Evolutionary conservation across 2,329 filamentous ascomycete species (phyloP).

Genomic region (Ophiosphaerella korrae): DNA sequence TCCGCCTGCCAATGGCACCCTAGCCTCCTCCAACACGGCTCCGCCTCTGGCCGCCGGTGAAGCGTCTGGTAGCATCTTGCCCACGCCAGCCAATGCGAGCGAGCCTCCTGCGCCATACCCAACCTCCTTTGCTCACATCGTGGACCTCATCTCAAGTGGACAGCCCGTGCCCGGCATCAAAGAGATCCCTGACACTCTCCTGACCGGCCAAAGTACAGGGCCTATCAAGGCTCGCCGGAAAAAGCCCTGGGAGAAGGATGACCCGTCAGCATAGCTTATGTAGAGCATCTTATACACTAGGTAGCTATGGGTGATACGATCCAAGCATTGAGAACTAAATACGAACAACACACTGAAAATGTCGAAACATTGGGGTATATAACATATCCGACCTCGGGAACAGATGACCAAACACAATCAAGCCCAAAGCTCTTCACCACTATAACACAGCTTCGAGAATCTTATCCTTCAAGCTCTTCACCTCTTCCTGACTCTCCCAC

Average conservation of each 20-base stretch:
- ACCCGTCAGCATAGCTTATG: conserved; percentile 7
- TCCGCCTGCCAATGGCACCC: conserved; percentile 24
- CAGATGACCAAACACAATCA: conserved; percentile 8
- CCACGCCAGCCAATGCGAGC: conserved; percentile 24
- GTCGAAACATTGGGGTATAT: conserved; percentile 34
- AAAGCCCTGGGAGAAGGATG: conserved; percentile 81
- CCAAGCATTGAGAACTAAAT: background rate
- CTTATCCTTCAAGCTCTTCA: conserved; percentile 41
- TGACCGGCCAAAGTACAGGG: conserved; percentile 69
- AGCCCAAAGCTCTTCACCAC: background rate
- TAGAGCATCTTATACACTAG: background rate
- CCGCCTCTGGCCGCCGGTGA: conserved; percentile 11
- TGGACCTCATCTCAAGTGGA: conserved; percentile 81
- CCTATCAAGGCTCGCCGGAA: conserved; percentile 59
- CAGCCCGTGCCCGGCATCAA: conserved; percentile 85
- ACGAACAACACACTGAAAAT: conserved; percentile 4
- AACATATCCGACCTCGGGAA: conserved; percentile 22
- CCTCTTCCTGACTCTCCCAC: conserved; percentile 44
- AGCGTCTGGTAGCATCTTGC: conserved; percentile 26
- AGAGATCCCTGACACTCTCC: conserved; percentile 80
- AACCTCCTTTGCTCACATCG: conserved; percentile 81
- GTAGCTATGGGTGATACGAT: background rate
- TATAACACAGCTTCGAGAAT: conserved; percentile 48
- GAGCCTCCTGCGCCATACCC: conserved; percentile 71
- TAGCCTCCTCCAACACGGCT: conserved; percentile 10